Base-by-base conservation (phyloP, 1,139 yeast species). In the Tardiomyces blankii region DNA sequence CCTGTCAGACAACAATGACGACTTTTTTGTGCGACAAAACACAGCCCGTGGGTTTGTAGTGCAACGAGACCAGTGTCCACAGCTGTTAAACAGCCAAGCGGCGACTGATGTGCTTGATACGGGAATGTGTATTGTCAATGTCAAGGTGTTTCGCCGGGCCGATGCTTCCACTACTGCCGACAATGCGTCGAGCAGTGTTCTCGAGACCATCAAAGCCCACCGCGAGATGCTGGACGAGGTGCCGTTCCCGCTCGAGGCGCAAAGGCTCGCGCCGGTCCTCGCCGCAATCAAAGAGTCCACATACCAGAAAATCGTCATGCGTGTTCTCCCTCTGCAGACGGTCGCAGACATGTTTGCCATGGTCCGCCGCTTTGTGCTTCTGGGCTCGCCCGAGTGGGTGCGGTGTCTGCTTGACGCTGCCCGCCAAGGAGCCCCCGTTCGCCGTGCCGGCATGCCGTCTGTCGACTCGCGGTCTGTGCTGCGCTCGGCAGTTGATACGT, bases 351-450 rank as follows among this genome's bases (percentile, higher is more conserved):
- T 57, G 25, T 52, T 56, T 27, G 28, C 40, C n/a, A 40, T 53
- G 4, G 39, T 57, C 13, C 49, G 58, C 19, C 42, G 47, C 18
- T 44, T 58, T 8, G 52, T 50, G 2, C 48, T 58, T 19, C 42
- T 53, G 33, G 59, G 56, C 1, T 49, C 56, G n/a, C 16, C 3
- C 16, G 9, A 30, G 35, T 30, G 35, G 35, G 35, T 30, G 16
- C 35, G 16, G 5, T 30, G 35, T 30, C 35, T 30, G 16, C n/a
- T 30, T 3, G 35, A 30, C 35, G n/a, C 35, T 30, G 11, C 35
- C 5, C n/a, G n/a, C 16, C 9, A 30, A 5, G n/a, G 16, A 3
- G 35, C 35, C 9, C 35, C 16, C 5, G 35, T 30, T 4, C n/a
- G 16, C 16, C 35, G 35, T 11, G 16, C 5, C 5, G 35, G 35